Evolutionary conservation across 2,329 filamentous ascomycete genomes (phyloP).

Genomic region (Fusarium sp.): DNA sequence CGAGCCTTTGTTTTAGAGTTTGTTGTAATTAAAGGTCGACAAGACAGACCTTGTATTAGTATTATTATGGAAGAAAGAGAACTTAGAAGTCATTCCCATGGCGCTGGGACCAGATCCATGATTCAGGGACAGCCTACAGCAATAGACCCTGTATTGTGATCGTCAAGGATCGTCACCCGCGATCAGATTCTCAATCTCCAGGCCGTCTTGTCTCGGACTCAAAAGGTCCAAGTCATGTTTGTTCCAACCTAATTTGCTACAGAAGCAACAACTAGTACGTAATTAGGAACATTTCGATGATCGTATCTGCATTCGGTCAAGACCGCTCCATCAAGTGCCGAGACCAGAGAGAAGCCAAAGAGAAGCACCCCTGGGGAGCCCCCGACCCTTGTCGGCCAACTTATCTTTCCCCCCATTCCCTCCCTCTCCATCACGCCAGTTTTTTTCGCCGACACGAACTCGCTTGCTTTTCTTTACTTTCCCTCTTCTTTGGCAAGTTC

Average conservation of each 20-base stretch:
- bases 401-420: slow-evolving; percentile 26
- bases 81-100: background rate
- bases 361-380: background rate
- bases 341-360: background rate
- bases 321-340: background rate
- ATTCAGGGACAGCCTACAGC: slow-evolving; percentile 2
- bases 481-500: background rate
- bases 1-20: slow-evolving; percentile 3
- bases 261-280: slow-evolving; percentile 8
- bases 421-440: slow-evolving; percentile 7
- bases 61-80: too few species aligned
- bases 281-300: background rate
- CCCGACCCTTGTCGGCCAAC: slow-evolving; percentile 31
- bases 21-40: background rate
- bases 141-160: slow-evolving; percentile 18
- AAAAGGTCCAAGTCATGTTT: background rate
- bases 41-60: background rate
- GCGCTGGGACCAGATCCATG: background rate
- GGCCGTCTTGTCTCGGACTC: background rate
- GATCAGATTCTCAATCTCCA: slow-evolving; percentile 1
- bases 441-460: slow-evolving; percentile 37
- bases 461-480: background rate
- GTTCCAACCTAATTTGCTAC: background rate
- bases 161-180: background rate
- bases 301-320: slow-evolving; percentile 16